phyloP scores from a whole-genome alignment of 2,329 filamentous ascomycete genomes.

The Trichophyton simii region DNA sequence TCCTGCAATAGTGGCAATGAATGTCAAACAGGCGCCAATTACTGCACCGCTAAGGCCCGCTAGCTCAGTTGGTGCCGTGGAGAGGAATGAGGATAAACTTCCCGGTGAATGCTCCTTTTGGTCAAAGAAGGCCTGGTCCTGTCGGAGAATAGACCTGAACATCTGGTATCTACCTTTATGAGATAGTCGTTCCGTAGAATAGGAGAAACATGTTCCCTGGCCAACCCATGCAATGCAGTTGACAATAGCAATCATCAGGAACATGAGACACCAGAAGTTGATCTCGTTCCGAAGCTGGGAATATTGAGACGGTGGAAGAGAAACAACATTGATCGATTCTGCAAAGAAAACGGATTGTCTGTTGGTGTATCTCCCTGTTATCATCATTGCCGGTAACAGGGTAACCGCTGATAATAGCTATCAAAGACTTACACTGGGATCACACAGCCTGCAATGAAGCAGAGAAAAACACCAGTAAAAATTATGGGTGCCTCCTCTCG shows the following conservation, averaged over 20 bases:
- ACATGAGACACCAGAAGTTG: conserved; percentile 83
- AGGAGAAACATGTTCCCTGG: conserved; percentile 66
- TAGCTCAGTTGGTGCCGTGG: conserved; percentile 76
- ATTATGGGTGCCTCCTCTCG: not conserved
- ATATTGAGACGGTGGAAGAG: conserved; percentile 43
- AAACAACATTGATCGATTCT: conserved; percentile 66
- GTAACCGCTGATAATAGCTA: conserved; percentile 24
- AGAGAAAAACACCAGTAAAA: conserved; percentile 24
- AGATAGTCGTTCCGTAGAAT: conserved; percentile 52
- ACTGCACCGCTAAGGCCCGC: conserved; percentile 78
- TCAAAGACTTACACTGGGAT: conserved; percentile 63
- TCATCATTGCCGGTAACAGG: not conserved
- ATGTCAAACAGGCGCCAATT: conserved; percentile 72
- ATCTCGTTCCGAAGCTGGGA: conserved; percentile 52
- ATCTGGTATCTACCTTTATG: conserved; percentile 41
- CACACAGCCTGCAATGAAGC: conserved; percentile 65
- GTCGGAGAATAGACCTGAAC: conserved; percentile 41
- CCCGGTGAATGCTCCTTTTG: conserved; percentile 77
- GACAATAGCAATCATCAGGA: conserved; percentile 65
- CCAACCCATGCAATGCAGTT: conserved; percentile 55
- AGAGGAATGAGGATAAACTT: conserved; percentile 74
- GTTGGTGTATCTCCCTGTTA: too few species aligned
- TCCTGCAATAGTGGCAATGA: conserved; percentile 63
- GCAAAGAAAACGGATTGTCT: conserved; percentile 60
- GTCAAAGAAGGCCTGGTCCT: conserved; percentile 42